Evolutionary conservation across 2,329 filamentous ascomycete genomes (phyloP).

Genomic region (Clarireedia paspali): DNA sequence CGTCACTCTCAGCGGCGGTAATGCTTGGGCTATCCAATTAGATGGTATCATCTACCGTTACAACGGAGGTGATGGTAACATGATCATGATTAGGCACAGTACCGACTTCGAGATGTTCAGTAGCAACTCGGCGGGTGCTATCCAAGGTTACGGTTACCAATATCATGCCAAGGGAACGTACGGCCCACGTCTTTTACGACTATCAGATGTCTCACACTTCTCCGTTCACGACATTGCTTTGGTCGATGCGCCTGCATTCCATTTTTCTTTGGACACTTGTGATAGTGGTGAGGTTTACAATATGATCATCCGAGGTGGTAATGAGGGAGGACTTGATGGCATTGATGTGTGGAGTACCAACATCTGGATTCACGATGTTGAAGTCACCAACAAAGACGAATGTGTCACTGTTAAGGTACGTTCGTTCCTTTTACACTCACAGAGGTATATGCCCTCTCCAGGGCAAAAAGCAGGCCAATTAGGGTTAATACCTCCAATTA

Average conservation of each 20-base stretch:
- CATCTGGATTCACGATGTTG: constrained; percentile 51
- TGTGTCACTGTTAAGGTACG: constrained; percentile 47
- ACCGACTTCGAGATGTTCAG: constrained; percentile 48
- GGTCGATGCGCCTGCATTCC: constrained; percentile 25
- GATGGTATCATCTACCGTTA: constrained; percentile 46
- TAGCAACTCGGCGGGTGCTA: constrained; percentile 41
- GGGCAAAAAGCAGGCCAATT: no score
- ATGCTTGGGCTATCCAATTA: constrained; percentile 42
- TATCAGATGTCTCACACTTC: constrained; percentile 16
- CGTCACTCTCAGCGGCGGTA: constrained; percentile 40
- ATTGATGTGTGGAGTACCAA: constrained; percentile 48
- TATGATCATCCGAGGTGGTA: constrained; percentile 44
- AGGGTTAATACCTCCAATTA: no score
- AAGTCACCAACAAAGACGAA: constrained; percentile 56
- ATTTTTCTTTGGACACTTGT: constrained; percentile 43
- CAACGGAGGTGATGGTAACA: constrained; percentile 39
- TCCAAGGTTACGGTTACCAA: constrained; percentile 45
- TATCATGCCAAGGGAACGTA: constrained; percentile 36
- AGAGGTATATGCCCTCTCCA: no score
- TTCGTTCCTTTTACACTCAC: not conserved
- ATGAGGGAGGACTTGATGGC: constrained; percentile 46
- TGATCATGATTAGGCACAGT: constrained; percentile 43
- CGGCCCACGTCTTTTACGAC: constrained; percentile 17
- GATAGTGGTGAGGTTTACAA: constrained; percentile 47
- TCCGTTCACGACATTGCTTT: constrained; percentile 23